These are phyloP conservation scores for Solanum neorickii DNA, from an alignment of 257 asterid species.

Conservation along the genomic window DNA sequence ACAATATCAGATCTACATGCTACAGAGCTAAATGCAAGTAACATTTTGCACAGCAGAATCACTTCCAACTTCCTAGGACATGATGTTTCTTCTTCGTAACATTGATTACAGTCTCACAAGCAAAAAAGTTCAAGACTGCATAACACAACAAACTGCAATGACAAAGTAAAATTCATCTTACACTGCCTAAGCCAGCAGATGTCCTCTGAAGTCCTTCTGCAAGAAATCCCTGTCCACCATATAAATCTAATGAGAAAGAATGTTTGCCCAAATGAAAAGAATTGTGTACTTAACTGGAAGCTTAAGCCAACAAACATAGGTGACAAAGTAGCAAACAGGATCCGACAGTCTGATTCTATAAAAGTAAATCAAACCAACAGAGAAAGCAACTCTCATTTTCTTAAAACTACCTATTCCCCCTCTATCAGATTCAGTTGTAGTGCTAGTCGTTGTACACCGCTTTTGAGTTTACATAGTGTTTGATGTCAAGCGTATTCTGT, in stretches of 20 bases:
- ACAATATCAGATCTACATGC: not conserved
- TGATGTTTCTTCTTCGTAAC: not conserved
- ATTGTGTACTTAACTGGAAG: not conserved
- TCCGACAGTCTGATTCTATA: not conserved
- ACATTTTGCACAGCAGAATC: not conserved
- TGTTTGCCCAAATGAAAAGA: not conserved
- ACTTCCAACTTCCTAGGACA: not conserved
- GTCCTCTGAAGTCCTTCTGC: slow-evolving; percentile 95
- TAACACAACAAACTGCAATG: not conserved
- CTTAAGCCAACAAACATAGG: not conserved
- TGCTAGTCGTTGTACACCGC: not conserved
- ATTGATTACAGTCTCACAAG: not conserved
- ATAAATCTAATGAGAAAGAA: not conserved
- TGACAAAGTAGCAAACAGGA: not conserved
- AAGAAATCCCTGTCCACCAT: slow-evolving; percentile 75
- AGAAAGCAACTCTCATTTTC: not conserved
- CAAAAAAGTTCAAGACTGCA: not conserved
- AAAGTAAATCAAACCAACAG: not conserved
- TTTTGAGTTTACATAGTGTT: too few species aligned
- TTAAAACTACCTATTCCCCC: not conserved
- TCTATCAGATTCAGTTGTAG: not conserved
- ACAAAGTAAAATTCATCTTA: slow-evolving; percentile 21
- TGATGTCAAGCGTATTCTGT: too few species aligned
- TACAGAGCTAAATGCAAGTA: not conserved
- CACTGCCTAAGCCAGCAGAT: slow-evolving; percentile 98